Evolutionary conservation across 345 rosid genomes (phyloP).

Genomic region (Excoecaria cochinchinensis): DNA sequence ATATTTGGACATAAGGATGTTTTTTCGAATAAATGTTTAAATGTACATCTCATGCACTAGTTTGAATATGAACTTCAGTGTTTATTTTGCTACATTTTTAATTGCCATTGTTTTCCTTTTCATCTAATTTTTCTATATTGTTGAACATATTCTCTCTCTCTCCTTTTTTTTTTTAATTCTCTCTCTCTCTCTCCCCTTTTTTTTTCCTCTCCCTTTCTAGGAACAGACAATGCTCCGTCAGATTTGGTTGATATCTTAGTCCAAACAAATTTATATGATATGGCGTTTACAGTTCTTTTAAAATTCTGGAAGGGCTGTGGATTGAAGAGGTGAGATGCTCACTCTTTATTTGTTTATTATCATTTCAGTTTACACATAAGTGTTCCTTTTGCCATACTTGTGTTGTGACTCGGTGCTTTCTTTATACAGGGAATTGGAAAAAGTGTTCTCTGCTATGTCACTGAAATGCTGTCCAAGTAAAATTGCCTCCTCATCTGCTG

Average conservation of each 20-base stretch:
- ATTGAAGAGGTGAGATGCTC: slow-evolving; percentile 53
- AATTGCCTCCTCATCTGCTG: slow-evolving; percentile 36
- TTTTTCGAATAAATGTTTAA: not conserved
- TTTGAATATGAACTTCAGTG: slow-evolving; percentile 3
- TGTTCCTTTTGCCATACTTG: slow-evolving; percentile 22
- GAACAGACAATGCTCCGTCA: slow-evolving; percentile 48
- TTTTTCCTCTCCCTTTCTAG: slow-evolving; percentile 42
- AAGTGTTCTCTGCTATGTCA: slow-evolving; percentile 69
- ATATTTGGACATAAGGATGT: not conserved
- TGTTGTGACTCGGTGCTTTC: slow-evolving; percentile 17
- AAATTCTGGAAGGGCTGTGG: slow-evolving; percentile 80
- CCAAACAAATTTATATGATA: slow-evolving; percentile 69
- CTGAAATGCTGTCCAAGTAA: slow-evolving; percentile 76
- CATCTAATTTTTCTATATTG: slow-evolving; percentile 1
- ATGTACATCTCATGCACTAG: not conserved
- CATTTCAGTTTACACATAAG: not conserved
- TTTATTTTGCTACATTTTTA: not conserved
- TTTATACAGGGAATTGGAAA: slow-evolving; percentile 75
- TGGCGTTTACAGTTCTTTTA: slow-evolving; percentile 75
- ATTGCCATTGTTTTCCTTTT: not conserved
- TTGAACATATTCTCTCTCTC: no score
- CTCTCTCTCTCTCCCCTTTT: no score
- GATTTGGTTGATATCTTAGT: slow-evolving; percentile 82
- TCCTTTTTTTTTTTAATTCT: no score
- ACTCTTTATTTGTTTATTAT: slow-evolving; percentile 13